Percentiles rank a stretch among this genome's conserved stretches.
Evolutionary conservation across 805 yeast species (phyloP).

Genomic region (Yueomyces sp.): DNA sequence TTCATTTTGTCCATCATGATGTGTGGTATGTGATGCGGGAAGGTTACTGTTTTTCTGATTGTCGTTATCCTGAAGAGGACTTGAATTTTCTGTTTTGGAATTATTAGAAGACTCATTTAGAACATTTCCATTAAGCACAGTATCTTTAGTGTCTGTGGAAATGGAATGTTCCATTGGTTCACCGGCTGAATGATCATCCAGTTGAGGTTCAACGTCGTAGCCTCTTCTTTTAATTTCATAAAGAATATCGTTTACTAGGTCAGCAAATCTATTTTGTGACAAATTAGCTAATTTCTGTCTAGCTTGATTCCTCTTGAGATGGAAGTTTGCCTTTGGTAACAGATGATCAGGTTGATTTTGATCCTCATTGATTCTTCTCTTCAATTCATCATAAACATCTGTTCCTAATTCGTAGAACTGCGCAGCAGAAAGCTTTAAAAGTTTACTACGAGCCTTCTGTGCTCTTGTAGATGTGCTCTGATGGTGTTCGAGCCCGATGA

Average conservation of each 20-base stretch:
- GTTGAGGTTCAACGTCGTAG: slow-evolving; percentile 26
- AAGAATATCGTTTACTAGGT: slow-evolving; percentile 77
- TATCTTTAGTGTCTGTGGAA: neutral
- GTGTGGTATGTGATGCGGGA: neutral
- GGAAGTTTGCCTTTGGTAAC: slow-evolving; percentile 60
- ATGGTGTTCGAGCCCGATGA: slow-evolving; percentile 17
- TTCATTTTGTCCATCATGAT: slow-evolving; percentile 1
- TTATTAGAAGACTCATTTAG: neutral
- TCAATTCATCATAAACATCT: slow-evolving; percentile 87
- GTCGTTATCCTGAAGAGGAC: neutral
- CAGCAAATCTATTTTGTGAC: slow-evolving; percentile 73
- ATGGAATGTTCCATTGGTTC: no score
- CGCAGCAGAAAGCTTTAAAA: slow-evolving; percentile 61
- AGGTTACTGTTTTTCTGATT: neutral
- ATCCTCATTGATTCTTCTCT: slow-evolving; percentile 56
- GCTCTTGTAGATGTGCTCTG: slow-evolving; percentile 37
- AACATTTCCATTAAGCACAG: neutral
- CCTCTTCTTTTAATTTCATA: slow-evolving; percentile 74
- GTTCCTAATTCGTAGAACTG: slow-evolving; percentile 87
- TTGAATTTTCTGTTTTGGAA: neutral
- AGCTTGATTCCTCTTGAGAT: slow-evolving; percentile 91
- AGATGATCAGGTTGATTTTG: slow-evolving; percentile 49
- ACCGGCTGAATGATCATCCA: neutral
- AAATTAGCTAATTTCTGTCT: slow-evolving; percentile 79
- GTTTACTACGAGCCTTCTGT: slow-evolving; percentile 72